Evolutionary conservation across 2,329 filamentous ascomycete genomes (phyloP).

Genomic region (Lachnellula cervina): DNA sequence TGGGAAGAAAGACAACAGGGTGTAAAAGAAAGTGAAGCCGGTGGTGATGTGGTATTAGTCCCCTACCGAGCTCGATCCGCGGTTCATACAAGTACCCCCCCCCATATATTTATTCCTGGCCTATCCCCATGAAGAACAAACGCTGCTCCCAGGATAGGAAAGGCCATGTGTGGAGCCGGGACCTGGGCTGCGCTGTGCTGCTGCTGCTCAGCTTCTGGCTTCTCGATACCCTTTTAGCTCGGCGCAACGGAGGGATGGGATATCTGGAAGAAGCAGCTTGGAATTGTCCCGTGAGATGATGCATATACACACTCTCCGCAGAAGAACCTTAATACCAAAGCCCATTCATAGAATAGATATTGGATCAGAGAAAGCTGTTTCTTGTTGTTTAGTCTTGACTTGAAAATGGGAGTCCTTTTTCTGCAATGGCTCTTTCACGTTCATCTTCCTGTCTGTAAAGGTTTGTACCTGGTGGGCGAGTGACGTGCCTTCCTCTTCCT

Average conservation of each 20-base stretch:
- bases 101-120: background rate
- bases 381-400: background rate
- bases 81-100: constrained; percentile 1
- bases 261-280: background rate
- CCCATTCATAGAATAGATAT: background rate
- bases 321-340: background rate
- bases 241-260: constrained; percentile 12
- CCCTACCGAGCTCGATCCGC: constrained; percentile 3
- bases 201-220: background rate
- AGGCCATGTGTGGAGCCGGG: constrained; percentile 6
- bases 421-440: background rate
- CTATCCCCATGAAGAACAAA: constrained; percentile 1
- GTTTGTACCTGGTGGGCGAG: background rate
- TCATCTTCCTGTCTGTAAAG: background rate
- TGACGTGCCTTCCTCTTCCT: background rate
- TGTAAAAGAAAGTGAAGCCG: background rate
- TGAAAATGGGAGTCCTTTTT: background rate
- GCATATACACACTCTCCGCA: no score
- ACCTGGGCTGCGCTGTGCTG: background rate
- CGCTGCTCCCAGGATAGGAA: background rate
- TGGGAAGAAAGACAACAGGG: background rate
- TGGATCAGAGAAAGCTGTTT: background rate
- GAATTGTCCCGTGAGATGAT: background rate
- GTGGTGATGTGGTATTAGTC: background rate
- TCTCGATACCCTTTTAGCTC: constrained; percentile 6